Evolutionary conservation across 371 early-diverging fungal species (phyloP), one percentile per base, ranked within the genome.

Genomic region (Actinomucor elegans): DNA sequence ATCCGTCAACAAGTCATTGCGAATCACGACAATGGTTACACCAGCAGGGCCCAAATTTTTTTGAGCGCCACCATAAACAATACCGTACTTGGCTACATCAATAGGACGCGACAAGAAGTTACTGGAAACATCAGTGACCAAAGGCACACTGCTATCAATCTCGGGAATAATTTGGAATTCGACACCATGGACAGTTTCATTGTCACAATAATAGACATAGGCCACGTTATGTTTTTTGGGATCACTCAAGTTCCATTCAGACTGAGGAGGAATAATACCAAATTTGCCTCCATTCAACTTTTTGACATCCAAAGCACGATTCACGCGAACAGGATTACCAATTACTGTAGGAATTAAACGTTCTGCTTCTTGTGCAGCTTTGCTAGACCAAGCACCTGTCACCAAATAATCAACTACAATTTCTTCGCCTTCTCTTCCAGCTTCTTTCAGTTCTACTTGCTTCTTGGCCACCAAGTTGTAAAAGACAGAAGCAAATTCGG

Each of bases 21-120:
- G 89, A 43, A 97, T 78, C 48, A 98, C 91, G 28, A 91, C 91
- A 18, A 98, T 67, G 0, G 97, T 93, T 9, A 94, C 89, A 37
- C 99, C 99, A 11, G 96, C 90, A 21, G 94, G 93, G 0, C 98
- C 98, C 61, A 97, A 85, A 76, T 98, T 98, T 80, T 98, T 98
- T 74, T 98, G 98, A 8, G 96, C 99, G 9, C 98, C 98, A 12
- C 92, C 97, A 70, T 92, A 92, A 48, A 98, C 90, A 34, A 94
- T 64, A 17, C 88, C 97, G 67, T 84, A 95, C 52, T 88, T 83
- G 41, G 79, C 65, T 17, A 98, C 85, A 61, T 96, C 92, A 26
- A 97, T 66, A 3, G 85, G 85, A 29, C 92, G 83, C 11, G 95
- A 91, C 42, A 97, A 77, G 63, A 94, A 89, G 71, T 94, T 96